Conservation (phyloP, 2,329 filamentous ascomycete species). For the Pyrenophora tritici-repentis region DNA sequence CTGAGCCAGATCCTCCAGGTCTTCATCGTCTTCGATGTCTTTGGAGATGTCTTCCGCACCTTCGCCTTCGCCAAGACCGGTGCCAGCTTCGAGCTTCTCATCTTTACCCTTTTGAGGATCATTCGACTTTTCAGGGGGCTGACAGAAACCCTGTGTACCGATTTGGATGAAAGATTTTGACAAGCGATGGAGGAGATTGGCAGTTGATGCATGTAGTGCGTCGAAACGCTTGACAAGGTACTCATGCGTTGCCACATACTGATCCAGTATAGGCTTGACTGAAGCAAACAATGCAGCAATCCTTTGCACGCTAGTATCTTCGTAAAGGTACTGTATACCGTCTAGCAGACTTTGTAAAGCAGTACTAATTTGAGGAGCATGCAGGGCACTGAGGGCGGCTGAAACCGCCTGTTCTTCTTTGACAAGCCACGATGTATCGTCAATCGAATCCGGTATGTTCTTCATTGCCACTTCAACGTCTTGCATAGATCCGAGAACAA, state of each 20-base stretch:
- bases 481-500: slow-evolving; percentile 79
- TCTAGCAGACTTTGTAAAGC: slow-evolving; percentile 53
- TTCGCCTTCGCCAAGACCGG: slow-evolving; percentile 91
- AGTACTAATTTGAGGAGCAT: slow-evolving; percentile 60
- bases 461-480: slow-evolving; percentile 64
- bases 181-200: slow-evolving; percentile 75
- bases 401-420: slow-evolving; percentile 50
- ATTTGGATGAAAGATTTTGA: slow-evolving; percentile 79
- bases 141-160: slow-evolving; percentile 86
- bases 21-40: slow-evolving; percentile 91
- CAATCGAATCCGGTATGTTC: slow-evolving; percentile 61
- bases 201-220: slow-evolving; percentile 70
- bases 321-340: slow-evolving; percentile 51
- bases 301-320: slow-evolving; percentile 50
- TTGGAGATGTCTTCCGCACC: slow-evolving; percentile 98
- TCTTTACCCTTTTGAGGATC: slow-evolving; percentile 69
- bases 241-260: slow-evolving; percentile 69
- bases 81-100: slow-evolving; percentile 86
- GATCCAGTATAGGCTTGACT: slow-evolving; percentile 71
- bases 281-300: slow-evolving; percentile 64
- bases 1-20: slow-evolving; percentile 87
- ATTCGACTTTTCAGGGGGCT: slow-evolving; percentile 74
- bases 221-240: slow-evolving; percentile 64
- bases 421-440: slow-evolving; percentile 68
- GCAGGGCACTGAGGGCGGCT: slow-evolving; percentile 62